A percentile compares a stretch with the other conserved stretches of the same genome.
These are phyloP conservation scores for Pichia deserticola DNA, from an alignment of 805 yeast genomes.

Conservation along the genomic window DNA sequence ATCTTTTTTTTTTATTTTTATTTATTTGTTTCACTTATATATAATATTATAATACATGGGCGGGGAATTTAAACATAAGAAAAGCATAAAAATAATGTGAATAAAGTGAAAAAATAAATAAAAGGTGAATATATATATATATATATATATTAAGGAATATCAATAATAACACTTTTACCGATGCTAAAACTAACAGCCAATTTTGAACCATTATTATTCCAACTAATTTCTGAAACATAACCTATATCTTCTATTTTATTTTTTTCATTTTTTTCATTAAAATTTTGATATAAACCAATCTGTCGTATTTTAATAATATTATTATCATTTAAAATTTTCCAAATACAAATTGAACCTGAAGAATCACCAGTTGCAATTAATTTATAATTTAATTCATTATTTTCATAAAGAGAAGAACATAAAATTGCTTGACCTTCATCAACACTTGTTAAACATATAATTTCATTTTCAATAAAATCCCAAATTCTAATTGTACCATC, in stretches of 20 bases:
- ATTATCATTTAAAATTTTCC: conserved; percentile 31
- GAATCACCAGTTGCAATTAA: conserved; percentile 59
- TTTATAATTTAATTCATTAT: conserved; percentile 27
- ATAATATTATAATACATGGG: no score
- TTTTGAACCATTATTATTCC: conserved; percentile 20
- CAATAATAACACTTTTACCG: conserved; percentile 21
- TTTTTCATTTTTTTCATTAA: background rate
- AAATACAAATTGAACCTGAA: conserved; percentile 50
- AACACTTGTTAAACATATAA: conserved; percentile 29
- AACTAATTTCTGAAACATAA: conserved; percentile 18
- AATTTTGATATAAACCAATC: conserved; percentile 21
- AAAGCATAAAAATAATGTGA: no score
- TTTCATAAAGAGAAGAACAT: conserved; percentile 43
- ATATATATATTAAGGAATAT: conserved; percentile 6
- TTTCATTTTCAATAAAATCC: conserved; percentile 44
- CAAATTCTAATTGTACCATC: conserved; percentile 68
- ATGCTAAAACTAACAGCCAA: conserved; percentile 23
- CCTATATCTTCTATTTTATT: conserved; percentile 2
- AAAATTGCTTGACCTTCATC: conserved; percentile 49
- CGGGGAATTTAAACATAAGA: no score
- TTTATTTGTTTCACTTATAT: no score
- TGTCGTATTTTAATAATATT: conserved; percentile 8
- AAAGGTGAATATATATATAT: background rate
- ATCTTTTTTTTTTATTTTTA: no score
- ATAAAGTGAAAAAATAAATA: background rate